These are phyloP conservation scores for Ceratorhiza oryzae-sativae DNA, from an alignment of 1,284 basidiomycete genomes.

Conservation along the genomic window DNA sequence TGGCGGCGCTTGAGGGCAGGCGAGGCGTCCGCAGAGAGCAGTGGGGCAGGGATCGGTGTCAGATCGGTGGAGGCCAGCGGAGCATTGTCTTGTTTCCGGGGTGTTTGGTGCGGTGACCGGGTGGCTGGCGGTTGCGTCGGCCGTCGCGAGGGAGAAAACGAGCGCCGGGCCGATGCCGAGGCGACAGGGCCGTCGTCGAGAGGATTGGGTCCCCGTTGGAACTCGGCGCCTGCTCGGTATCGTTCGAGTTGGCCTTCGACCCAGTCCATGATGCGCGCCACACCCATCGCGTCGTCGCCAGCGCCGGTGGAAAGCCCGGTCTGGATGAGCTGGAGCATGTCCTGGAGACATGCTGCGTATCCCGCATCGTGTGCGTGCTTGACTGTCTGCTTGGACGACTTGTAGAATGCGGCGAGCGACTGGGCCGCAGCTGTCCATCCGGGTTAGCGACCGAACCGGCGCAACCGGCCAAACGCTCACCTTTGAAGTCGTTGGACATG, in stretches of 20 bases:
- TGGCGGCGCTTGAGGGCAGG: constrained; percentile 52
- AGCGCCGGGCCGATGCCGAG: neutral
- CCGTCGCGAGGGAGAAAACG: constrained; percentile 14
- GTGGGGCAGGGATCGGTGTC: constrained; percentile 14
- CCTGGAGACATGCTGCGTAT: constrained; percentile 76
- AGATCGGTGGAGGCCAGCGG: constrained; percentile 12
- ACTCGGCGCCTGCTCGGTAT: constrained; percentile 37
- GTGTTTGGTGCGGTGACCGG: constrained; percentile 32
- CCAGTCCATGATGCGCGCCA: constrained; percentile 81
- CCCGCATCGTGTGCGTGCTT: constrained; percentile 79
- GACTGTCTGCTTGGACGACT: constrained; percentile 72
- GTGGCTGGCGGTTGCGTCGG: constrained; percentile 22
- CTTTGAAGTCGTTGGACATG: constrained; percentile 79
- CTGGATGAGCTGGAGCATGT: constrained; percentile 78
- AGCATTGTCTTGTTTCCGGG: neutral
- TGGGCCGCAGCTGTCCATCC: constrained; percentile 68
- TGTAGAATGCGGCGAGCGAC: constrained; percentile 79
- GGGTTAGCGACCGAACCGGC: constrained; percentile 16
- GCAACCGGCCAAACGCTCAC: constrained; percentile 51
- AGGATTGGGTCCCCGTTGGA: neutral
- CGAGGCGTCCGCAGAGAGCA: constrained; percentile 34
- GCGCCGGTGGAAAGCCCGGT: constrained; percentile 69
- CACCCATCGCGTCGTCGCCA: constrained; percentile 59
- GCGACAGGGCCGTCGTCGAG: constrained; percentile 1
- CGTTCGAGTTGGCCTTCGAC: constrained; percentile 69